phyloP scores from a whole-genome alignment of 805 yeast genomes.

The Kodamaea nitidulidarum region DNA sequence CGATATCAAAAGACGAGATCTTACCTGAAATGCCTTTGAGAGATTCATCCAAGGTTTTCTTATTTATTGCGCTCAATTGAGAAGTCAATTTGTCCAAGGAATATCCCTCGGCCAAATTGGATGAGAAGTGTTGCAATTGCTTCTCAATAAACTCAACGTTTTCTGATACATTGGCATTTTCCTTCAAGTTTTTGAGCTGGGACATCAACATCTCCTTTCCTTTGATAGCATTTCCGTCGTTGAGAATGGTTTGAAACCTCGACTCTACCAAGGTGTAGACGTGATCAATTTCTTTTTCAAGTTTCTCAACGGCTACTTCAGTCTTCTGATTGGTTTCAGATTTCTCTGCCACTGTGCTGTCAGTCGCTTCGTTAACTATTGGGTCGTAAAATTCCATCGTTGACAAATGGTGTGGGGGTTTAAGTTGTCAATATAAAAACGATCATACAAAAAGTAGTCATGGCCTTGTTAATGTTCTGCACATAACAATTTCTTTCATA shows the following conservation, averaged over 20 bases:
- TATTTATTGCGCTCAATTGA: slow-evolving; percentile 5
- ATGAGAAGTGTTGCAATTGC: slow-evolving; percentile 17
- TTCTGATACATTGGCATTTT: slow-evolving; percentile 15
- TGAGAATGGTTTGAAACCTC: slow-evolving; percentile 23
- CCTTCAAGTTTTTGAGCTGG: slow-evolving; percentile 28
- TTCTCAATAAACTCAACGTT: slow-evolving; percentile 25
- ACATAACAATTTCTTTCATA: too few species aligned
- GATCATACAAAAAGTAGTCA: background rate
- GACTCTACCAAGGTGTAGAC: slow-evolving; percentile 52
- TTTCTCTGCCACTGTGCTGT: slow-evolving; percentile 9
- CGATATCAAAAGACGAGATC: slow-evolving; percentile 4
- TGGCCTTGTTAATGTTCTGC: too few species aligned
- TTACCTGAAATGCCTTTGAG: slow-evolving; percentile 2
- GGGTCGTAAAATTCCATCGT: slow-evolving; percentile 35
- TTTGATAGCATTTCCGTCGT: slow-evolving; percentile 7
- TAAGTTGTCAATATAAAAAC: background rate
- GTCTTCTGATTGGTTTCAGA: slow-evolving; percentile 40
- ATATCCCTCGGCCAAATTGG: slow-evolving; percentile 7
- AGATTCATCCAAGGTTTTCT: background rate
- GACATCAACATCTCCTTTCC: slow-evolving; percentile 21
- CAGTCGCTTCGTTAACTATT: slow-evolving; percentile 14
- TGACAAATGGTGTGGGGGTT: background rate
- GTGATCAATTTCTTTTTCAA: slow-evolving; percentile 52
- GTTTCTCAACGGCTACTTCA: slow-evolving; percentile 46
- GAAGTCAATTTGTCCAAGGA: slow-evolving; percentile 8